These are phyloP conservation scores for Rhynchosporium agropyri DNA, from an alignment of 2,329 filamentous ascomycete genomes.

Conservation along the genomic window DNA sequence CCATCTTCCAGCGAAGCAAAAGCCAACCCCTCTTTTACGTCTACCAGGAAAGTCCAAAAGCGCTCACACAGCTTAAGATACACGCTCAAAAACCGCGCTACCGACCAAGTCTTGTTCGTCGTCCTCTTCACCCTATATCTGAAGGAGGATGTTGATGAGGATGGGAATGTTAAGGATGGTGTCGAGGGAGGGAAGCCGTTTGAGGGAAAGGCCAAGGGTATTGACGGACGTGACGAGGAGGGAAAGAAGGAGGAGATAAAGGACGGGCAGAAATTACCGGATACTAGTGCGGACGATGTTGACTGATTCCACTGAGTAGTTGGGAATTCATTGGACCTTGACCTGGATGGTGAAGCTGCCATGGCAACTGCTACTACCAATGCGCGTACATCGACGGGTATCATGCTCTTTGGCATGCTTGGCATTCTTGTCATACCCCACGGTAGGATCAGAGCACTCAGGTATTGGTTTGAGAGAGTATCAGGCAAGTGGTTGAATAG, in stretches of 20 bases:
- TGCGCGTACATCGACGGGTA: too few species aligned
- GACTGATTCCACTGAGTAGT: slow-evolving; percentile 25
- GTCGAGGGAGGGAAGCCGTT: slow-evolving; percentile 40
- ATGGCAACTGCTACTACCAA: too few species aligned
- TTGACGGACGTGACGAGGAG: slow-evolving; percentile 29
- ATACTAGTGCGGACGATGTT: slow-evolving; percentile 38
- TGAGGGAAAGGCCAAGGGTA: slow-evolving; percentile 23
- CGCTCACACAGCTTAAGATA: slow-evolving; percentile 89
- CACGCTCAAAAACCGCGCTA: slow-evolving; percentile 79
- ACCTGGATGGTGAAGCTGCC: too few species aligned
- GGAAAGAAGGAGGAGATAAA: slow-evolving; percentile 25
- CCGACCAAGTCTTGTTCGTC: slow-evolving; percentile 76
- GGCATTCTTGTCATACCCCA: too few species aligned
- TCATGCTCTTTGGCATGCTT: too few species aligned
- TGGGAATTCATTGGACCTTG: too few species aligned
- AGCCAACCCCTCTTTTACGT: slow-evolving; percentile 29
- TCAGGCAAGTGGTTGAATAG: neutral
- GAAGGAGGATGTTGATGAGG: slow-evolving; percentile 64
- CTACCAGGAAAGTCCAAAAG: slow-evolving; percentile 38
- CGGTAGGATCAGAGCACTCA: too few species aligned
- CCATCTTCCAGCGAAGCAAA: slow-evolving; percentile 7
- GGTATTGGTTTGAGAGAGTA: too few species aligned
- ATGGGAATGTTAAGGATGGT: slow-evolving; percentile 54
- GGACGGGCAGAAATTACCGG: slow-evolving; percentile 20
- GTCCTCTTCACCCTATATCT: slow-evolving; percentile 78